phyloP scores from a whole-genome alignment of 768 basidiomycete genomes.

The Wakefieldia striispora region DNA sequence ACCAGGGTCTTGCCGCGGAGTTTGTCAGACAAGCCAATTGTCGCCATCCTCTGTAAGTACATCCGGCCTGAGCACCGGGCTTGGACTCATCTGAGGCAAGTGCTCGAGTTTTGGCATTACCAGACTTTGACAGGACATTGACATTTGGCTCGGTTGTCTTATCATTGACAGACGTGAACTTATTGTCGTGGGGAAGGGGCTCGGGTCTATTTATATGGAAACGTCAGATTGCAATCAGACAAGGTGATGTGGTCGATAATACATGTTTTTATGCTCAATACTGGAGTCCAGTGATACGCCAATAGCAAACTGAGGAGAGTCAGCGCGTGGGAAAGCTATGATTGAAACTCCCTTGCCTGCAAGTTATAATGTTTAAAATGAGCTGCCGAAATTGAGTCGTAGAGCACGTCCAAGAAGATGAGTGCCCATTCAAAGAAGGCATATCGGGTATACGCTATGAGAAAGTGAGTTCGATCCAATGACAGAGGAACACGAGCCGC shows the following conservation, averaged over 20 bases:
- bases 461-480: neutral
- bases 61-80: neutral
- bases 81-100: neutral
- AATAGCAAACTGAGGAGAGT: constrained; percentile 17
- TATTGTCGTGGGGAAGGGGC: constrained; percentile 5
- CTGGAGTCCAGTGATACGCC: constrained; percentile 28
- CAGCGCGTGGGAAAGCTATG: neutral
- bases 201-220: constrained; percentile 19
- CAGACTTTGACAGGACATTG: neutral
- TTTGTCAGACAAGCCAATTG: neutral
- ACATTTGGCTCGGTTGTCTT: neutral
- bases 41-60: neutral
- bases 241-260: constrained; percentile 43
- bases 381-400: constrained; percentile 62
- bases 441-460: constrained; percentile 78
- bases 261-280: constrained; percentile 39
- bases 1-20: constrained; percentile 12
- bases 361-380: constrained; percentile 57
- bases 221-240: constrained; percentile 27
- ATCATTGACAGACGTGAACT: constrained; percentile 1
- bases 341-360: constrained; percentile 39
- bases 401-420: constrained; percentile 69
- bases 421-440: constrained; percentile 88
- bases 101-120: neutral
- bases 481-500: constrained; percentile 13